Evolutionary conservation across 2,329 filamentous ascomycete species (phyloP), one percentile per base, ranked within the genome.

Genomic region (Dendryphion nanum): DNA sequence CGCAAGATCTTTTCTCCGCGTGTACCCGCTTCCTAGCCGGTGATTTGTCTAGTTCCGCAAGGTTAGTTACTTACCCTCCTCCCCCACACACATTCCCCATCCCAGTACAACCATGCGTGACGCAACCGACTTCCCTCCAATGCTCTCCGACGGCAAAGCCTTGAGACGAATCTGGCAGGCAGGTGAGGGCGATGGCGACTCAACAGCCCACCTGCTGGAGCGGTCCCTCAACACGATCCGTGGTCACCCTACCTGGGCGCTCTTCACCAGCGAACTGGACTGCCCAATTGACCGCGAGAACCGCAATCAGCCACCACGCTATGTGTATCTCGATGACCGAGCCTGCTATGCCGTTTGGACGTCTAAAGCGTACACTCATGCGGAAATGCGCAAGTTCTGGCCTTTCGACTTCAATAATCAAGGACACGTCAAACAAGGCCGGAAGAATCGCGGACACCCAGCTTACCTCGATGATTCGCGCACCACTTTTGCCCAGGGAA

Each of bases 271-370:
- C 4, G 51, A 63, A 18, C 45, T 62, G 2, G 21, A 41, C 3
- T 50, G 54, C 8, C 41, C 47, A 3, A 52, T 67, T 21, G 44
- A 42, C 18, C 51, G 48, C 6, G 50, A 51, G 8, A 45, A 46
- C 18, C 24, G 38, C 6, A 51, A 53, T 12, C 51, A 61, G 37
- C 64, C 64, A 6, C 68, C 67, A 2, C 55, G 50, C 14, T 63
- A 63, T 31, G 60, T 67, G n/a, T 60, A 65, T 24, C 60, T 71
- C 2, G 68, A 72, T 40, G 68, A 72, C 33, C 43, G 46, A 13
- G 61, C 66, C 3, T 63, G 55, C 16, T 60, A 60, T 36, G 55
- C 59, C 3, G 55, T 71, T 6, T 48, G 53, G 14, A 31, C 36
- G 5, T 64, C 63, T 17, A 50, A 61, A 17, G 51, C 52, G 8